Base-by-base conservation (phyloP, 768 basidiomycete species). In the Agaricus bisporus region DNA sequence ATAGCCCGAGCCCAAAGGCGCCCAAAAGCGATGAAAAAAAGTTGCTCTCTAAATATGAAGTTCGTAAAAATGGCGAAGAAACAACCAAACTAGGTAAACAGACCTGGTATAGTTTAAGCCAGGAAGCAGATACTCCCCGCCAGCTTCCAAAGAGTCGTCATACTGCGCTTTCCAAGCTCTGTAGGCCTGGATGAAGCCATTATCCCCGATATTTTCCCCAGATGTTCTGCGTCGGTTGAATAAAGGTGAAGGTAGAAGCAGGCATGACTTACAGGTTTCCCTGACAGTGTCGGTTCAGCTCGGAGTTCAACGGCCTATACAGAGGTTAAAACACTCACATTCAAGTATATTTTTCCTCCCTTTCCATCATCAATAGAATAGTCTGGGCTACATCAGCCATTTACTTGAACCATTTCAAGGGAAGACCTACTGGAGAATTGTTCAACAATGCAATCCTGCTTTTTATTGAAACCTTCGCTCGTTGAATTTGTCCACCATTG, bases 401-500 rank as follows among this genome's bases (percentile, higher is more conserved):
- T 59, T 38, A 35, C 6, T 49, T 48, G 10, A 49, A 28, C 35
- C 11, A 25, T 36, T 26, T 35, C 18, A 22, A 35, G 15, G 35
- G 15, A 37, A 51, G 8, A 55, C 75, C 20, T 61, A 88, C 87
- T 76, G n/a, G 87, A 90, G 69, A 85, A 98, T 66, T 98, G 95
- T 49, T 87, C 78, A n/a, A 89, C 82, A 50, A 99, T 86, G 65
- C 95, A 98, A 51, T 87, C 79, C 61, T 92, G 88, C 50, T 86
- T 85, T 56, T 79, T 76, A 51, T 90, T 74, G 76, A 95, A 99
- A 0, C 85, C 86, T 57, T 82, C 76, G 60, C 86, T 90, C 3
- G 95, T 98, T 39, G 74, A 71, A 56, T 94, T 89, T 2, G 90
- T 86, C 94, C 94, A 98, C 94, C 94, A 98, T 61, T 93, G 76